phyloP scores from a whole-genome alignment of 306 rosid genomes.

The Fragaria nilgerrensis region DNA sequence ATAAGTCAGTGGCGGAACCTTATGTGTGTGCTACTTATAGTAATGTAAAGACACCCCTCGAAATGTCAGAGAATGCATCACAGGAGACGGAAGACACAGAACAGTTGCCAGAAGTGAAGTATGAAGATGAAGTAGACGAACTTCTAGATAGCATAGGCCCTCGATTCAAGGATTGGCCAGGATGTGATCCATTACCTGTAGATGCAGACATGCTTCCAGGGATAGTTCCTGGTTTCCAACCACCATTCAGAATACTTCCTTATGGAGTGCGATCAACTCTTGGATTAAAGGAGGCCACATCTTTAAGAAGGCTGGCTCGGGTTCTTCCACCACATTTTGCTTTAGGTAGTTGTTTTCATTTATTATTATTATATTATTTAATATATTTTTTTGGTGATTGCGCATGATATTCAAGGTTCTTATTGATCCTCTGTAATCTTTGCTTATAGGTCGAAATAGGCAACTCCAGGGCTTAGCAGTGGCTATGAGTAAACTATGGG shows the following conservation, averaged over 20 bases:
- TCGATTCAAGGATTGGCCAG: constrained; percentile 86
- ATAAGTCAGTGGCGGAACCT: constrained; percentile 26
- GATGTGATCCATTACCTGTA: constrained; percentile 83
- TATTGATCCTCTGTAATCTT: constrained; percentile 26
- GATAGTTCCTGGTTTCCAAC: constrained; percentile 67
- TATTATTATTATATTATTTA: neutral
- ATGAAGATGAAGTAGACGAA: constrained; percentile 78
- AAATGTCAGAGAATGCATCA: constrained; percentile 35
- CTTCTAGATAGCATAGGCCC: constrained; percentile 82
- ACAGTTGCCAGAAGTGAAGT: constrained; percentile 45
- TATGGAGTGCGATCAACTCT: constrained; percentile 77
- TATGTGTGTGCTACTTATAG: constrained; percentile 36
- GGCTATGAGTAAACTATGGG: constrained; percentile 87
- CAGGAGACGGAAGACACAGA: constrained; percentile 36
- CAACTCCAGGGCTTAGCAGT: constrained; percentile 91
- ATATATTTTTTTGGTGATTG: constrained; percentile 14
- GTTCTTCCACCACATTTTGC: constrained; percentile 98
- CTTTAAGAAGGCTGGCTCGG: constrained; percentile 80
- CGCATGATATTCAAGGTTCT: constrained; percentile 18
- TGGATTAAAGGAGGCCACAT: constrained; percentile 75
- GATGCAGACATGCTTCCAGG: constrained; percentile 90
- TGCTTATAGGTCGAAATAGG: constrained; percentile 72
- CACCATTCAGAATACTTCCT: constrained; percentile 95
- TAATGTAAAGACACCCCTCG: constrained; percentile 25
- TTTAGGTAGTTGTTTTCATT: constrained; percentile 48